Base-by-base conservation (phyloP, 2,329 filamentous ascomycete species). In the Blastomyces gilchristii region DNA sequence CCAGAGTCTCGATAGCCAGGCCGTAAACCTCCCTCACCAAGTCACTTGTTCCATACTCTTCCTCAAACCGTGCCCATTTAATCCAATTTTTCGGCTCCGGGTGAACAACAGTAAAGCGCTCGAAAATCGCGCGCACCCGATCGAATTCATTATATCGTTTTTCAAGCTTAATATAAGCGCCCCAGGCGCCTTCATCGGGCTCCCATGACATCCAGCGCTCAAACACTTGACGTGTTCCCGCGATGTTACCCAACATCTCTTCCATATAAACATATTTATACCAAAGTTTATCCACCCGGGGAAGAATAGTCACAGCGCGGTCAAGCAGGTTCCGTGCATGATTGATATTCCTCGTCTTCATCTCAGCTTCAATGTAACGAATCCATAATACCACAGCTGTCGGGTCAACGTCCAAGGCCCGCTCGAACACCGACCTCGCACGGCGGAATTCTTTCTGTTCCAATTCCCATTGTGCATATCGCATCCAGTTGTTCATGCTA, bases 241-340 rank as follows among this genome's bases (percentile, higher is more conserved):
- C 86, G 58, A 99, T 87, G 71, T 99, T 97, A 7, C 91, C 91
- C 62, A 99, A 83, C 78, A 93, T 97, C 82, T 99, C 94, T 79
- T 97, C 93, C 88, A 96, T 95, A 75, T 96, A 96, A 34, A 96
- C 91, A 80, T 97, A 99, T 75, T 97, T 97, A 81, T 96, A 99
- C 94, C 94, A 99, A 43, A 99, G 80, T 81, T 97, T 97, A 74
- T 97, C 91, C 50, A 97, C 85, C 63, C 94, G 83, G 5, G 94
- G 94, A 49, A 97, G 80, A 63, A 95, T 90, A 0, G 91, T 91
- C 61, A 97, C 90, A n/a, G 94, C 92, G 62, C 94, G 87, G 74
- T 99, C 94, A 61, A 99, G 84, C 60, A 99, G 78, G 74, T 99
- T 99, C 64, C 94, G 83, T 43, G 94, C 92, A 82, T 97, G 93